Base-by-base conservation (phyloP, 345 rosid genomes). In the Dipteronia dyeriana region DNA sequence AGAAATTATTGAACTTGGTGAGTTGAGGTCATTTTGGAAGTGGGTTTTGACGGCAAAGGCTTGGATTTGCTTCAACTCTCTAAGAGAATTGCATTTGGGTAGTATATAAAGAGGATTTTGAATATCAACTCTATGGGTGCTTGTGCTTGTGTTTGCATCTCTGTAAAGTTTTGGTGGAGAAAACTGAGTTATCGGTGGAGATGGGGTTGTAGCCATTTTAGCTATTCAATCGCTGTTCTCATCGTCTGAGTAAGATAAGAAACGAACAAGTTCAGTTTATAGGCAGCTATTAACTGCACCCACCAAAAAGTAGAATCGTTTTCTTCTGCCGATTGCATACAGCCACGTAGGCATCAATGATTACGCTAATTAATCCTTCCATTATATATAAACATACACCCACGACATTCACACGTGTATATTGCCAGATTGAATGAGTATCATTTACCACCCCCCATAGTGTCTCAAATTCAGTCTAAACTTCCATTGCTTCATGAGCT, bases 41-140 rank as follows among this genome's bases (percentile, higher is more conserved):
- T 86, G 82, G 79, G 92, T 80, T 86, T 92, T 94, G 87, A 92
- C 75, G 39, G 90, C 34, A 68, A 86, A 71, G 73, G 89, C 92
- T 13, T 94, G 97, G 73, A 92, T 80, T 79, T 91, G 95, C 89
- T 87, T 89, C n/a, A 91, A 81, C 84, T 88, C 88, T 66, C 74
- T 75, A 29, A 88, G 76, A 73, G 90, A 86, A 53, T 66, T 78
- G 87, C 93, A 90, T 26, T 71, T 87, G 76, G 89, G 87, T 7
- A 92, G 82, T 7, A 81, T 76, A 72, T 84, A 76, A 34, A 83
- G 83, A 1, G 89, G 90, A 74, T 75, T 75, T 39, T 54, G 4
- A 16, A 63, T 26, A 49, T 75, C 51, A 1, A 26, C 68, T 76
- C 69, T 70, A 23, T 66, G 63, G 9, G 51, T 19, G 49, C 59